phyloP scores from a whole-genome alignment of 1,139 yeast species.

The Suhomyces anneliseae region DNA sequence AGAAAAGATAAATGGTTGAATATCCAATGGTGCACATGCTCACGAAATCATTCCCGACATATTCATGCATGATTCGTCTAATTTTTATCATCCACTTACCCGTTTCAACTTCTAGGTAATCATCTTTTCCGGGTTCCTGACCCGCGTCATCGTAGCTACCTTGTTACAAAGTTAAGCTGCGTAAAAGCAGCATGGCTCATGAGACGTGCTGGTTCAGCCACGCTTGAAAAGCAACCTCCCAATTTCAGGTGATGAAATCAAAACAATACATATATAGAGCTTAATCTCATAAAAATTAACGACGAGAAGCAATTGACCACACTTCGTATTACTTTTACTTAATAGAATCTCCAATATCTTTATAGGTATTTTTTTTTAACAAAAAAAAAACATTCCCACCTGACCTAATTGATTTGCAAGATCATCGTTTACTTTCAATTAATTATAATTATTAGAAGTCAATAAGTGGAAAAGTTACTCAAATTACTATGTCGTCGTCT shows the following conservation, averaged over 20 bases:
- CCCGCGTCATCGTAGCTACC: conserved; percentile 4
- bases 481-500: conserved; percentile 2
- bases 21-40: no score
- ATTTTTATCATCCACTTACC: background rate
- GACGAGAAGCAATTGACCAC: background rate
- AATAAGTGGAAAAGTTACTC: background rate
- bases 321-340: no score
- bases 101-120: background rate
- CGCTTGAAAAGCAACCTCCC: conserved; percentile 6
- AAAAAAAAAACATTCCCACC: background rate
- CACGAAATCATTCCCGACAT: no score
- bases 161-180: background rate
- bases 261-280: conserved; percentile 3
- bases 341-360: no score
- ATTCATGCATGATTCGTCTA: background rate
- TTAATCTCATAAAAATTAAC: background rate
- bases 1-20: no score
- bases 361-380: no score
- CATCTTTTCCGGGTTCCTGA: conserved; percentile 1
- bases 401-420: background rate
- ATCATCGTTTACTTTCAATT: background rate
- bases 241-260: conserved; percentile 6
- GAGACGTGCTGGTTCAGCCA: conserved; percentile 7
- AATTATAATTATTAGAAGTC: background rate
- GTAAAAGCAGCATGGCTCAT: background rate